These are phyloP conservation scores for Pelargonium myrrhifolium DNA, from an alignment of 441 rosid species.

Conservation along the genomic window DNA sequence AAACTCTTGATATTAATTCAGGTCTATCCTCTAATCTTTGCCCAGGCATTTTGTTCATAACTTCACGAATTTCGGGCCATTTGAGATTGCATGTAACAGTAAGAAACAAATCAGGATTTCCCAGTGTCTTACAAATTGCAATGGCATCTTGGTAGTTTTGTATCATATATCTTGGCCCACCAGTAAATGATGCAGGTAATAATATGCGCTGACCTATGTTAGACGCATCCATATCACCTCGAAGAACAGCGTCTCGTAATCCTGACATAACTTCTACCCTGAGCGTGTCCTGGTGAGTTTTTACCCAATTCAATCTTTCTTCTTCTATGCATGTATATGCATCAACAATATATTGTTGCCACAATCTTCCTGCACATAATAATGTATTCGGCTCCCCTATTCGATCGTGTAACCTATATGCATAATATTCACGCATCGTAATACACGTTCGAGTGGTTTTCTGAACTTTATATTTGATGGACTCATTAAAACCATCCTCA, in stretches of 20 bases:
- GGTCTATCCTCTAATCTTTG: constrained; percentile 7
- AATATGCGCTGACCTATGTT: neutral
- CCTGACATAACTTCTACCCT: neutral
- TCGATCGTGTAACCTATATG: neutral
- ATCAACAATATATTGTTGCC: neutral
- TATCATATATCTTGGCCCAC: constrained; percentile 5
- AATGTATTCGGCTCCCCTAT: neutral
- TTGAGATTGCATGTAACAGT: constrained; percentile 2
- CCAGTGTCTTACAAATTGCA: neutral
- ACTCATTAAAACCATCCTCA: neutral
- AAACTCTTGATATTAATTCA: neutral
- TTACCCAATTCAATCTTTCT: neutral
- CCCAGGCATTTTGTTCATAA: neutral
- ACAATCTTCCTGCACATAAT: neutral
- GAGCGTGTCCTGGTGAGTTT: neutral
- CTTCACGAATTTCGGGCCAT: neutral
- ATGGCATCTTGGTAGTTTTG: constrained; percentile 14
- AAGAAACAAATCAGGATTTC: neutral
- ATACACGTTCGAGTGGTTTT: too few species aligned
- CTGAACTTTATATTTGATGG: neutral
- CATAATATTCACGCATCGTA: neutral
- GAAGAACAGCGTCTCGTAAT: constrained; percentile 1
- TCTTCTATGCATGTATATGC: neutral
- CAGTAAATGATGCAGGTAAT: neutral
- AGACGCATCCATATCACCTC: constrained; percentile 5